Evolutionary conservation across 2,329 filamentous ascomycete genomes (phyloP), one percentile per base, ranked within the genome.

Genomic region (Sclerotinia minor): DNA sequence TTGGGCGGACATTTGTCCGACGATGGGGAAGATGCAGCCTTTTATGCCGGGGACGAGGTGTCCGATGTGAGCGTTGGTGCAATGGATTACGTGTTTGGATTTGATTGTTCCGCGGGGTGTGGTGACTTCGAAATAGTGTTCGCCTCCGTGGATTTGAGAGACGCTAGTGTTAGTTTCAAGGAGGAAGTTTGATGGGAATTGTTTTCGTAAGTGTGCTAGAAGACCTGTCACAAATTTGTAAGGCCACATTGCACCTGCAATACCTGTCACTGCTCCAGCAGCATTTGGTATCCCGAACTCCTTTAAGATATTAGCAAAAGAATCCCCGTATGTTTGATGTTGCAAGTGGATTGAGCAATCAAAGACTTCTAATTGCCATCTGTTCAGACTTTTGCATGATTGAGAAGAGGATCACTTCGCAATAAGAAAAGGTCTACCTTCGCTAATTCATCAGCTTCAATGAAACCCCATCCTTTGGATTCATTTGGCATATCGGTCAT

Each of bases 31-130:
- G 68, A 92, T 90, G 15, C 85, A 82, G 68, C 66, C 58, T 9
- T 61, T 41, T 35, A 70, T 71, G 83, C 81, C 75, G 0, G 87
- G 87, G 1, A 87, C 78, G 5, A 92, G 75, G 17, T 84, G 81
- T 0, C 86, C 83, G 0, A 87, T 89, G 75, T 90, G 91, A 9
- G 81, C 89, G 71, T 92, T 92, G 1, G 87, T 90, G 17, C 88
- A 88, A 52, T 89, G 81, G 38, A 91, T 79, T n/a, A 91, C 79
- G 47, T 82, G 83, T 32, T 79, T 80, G 1, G 89, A 80, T 11
- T 72, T 76, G 65, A 89, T 82, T 0, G 68, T 73, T 6, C 89
- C 89, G 29, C 87, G 82, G 0, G 79, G 74, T 1, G 87, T 90
- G 13, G 79, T 74, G 2, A 87, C 77, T 1, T 75, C 80, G 79